Evolutionary conservation across 2,329 filamentous ascomycete species (phyloP).

Genomic region (Trichophyton equinum): DNA sequence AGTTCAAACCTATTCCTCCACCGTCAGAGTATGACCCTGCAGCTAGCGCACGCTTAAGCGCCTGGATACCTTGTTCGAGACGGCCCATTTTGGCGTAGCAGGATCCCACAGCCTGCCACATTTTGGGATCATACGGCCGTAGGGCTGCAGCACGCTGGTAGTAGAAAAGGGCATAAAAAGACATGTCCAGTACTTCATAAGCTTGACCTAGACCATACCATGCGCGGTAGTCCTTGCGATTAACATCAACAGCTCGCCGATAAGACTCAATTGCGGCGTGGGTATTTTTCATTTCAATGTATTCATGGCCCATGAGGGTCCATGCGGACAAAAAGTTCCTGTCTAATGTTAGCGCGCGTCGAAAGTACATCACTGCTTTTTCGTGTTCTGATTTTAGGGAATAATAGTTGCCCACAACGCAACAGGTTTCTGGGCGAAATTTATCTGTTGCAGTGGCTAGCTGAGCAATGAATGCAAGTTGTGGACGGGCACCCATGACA

Average conservation of each 20-base stretch:
- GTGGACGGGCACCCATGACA: conserved; percentile 75
- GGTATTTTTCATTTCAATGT: conserved; percentile 96
- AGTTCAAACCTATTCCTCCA: conserved; percentile 26
- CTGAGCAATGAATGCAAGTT: conserved; percentile 84
- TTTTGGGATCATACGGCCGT: conserved; percentile 92
- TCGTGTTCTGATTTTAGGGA: conserved; percentile 88
- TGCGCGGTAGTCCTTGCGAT: conserved; percentile 88
- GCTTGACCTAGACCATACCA: conserved; percentile 97
- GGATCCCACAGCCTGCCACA: conserved; percentile 94
- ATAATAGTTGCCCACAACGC: conserved; percentile 96
- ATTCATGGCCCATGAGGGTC: conserved; percentile 98
- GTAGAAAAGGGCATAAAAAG: conserved; percentile 93
- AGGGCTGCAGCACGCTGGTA: conserved; percentile 90
- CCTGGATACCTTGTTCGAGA: conserved; percentile 81
- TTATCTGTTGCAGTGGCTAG: conserved; percentile 85
- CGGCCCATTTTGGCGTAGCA: conserved; percentile 85
- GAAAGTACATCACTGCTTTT: conserved; percentile 96
- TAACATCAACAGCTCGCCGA: conserved; percentile 85
- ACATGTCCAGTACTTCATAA: conserved; percentile 96
- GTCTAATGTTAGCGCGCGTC: conserved; percentile 79
- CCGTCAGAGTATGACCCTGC: conserved; percentile 77
- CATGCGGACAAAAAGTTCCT: conserved; percentile 85
- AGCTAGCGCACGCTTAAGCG: conserved; percentile 79
- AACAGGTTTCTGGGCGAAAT: conserved; percentile 92
- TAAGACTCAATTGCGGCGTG: conserved; percentile 97